Conservation (phyloP, 805 yeast species). For the Pichia manshurica region DNA sequence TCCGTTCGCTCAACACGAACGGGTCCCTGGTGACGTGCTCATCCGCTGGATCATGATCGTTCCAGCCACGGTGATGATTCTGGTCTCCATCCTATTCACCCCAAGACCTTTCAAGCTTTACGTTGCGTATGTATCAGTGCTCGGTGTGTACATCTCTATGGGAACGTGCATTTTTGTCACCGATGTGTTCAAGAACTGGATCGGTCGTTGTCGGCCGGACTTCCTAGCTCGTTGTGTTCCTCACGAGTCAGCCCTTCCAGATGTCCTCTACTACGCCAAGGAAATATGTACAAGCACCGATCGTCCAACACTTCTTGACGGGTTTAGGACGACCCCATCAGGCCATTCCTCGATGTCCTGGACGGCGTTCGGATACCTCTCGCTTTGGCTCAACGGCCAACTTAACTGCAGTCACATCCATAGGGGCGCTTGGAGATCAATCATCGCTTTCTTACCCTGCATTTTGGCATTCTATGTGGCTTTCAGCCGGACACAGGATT, state of each 20-base stretch:
- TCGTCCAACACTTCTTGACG: conserved; percentile 45
- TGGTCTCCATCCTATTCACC: conserved; percentile 31
- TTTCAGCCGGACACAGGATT: conserved; percentile 81
- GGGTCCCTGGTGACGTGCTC: conserved; percentile 55
- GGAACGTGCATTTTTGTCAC: conserved; percentile 59
- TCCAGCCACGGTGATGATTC: conserved; percentile 41
- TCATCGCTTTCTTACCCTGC: conserved; percentile 48
- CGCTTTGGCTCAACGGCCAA: conserved; percentile 68
- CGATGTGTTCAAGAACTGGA: conserved; percentile 70
- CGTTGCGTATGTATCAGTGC: conserved; percentile 53
- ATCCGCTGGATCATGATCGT: conserved; percentile 46
- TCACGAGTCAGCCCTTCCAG: conserved; percentile 46
- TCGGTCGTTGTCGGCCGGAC: conserved; percentile 92
- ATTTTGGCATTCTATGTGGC: conserved; percentile 75
- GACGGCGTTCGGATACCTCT: conserved; percentile 57
- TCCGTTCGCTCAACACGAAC: conserved; percentile 71
- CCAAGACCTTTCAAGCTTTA: conserved; percentile 51
- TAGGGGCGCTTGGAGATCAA: conserved; percentile 59
- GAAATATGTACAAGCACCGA: conserved; percentile 61
- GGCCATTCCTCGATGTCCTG: conserved; percentile 75
- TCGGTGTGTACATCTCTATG: conserved; percentile 62
- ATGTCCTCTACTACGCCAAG: conserved; percentile 50
- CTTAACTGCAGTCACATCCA: conserved; percentile 32
- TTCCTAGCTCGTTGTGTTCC: conserved; percentile 83
- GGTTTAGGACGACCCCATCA: conserved; percentile 77